phyloP scores from a whole-genome alignment of 345 rosid species.

The Clarkia xantiana region DNA sequence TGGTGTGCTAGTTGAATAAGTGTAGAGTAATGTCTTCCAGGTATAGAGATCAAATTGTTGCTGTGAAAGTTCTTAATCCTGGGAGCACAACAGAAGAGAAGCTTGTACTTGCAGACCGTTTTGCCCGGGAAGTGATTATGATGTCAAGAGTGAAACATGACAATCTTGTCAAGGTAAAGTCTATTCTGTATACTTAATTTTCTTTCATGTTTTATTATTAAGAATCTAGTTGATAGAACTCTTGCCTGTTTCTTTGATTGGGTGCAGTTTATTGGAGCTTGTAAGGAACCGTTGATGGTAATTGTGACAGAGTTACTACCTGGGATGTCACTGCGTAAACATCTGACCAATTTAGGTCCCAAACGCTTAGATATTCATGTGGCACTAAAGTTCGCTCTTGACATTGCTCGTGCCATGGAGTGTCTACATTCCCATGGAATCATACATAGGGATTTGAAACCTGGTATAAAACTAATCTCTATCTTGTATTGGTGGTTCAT shows the following conservation, averaged over 20 bases:
- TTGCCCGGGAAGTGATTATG: constrained; percentile 90
- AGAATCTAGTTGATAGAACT: not conserved
- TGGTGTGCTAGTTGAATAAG: constrained; percentile 24
- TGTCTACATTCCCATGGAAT: constrained; percentile 95
- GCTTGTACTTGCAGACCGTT: constrained; percentile 54
- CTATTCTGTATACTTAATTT: not conserved
- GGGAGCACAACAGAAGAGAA: constrained; percentile 61
- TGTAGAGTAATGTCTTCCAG: constrained; percentile 35
- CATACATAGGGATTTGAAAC: constrained; percentile 94
- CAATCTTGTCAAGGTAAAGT: constrained; percentile 68
- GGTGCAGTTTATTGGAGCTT: constrained; percentile 82
- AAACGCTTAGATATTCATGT: constrained; percentile 33
- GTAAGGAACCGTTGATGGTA: constrained; percentile 77
- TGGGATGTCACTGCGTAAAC: constrained; percentile 88
- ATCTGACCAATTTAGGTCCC: constrained; percentile 57
- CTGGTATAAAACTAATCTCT: constrained; percentile 30
- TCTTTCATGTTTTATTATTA: not conserved
- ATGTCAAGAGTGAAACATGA: constrained; percentile 86
- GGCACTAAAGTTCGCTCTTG: constrained; percentile 60
- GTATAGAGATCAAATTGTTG: constrained; percentile 64
- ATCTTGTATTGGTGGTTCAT: not conserved
- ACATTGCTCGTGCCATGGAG: constrained; percentile 81
- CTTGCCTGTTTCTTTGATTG: not conserved
- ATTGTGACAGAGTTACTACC: constrained; percentile 89
- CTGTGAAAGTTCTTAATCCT: constrained; percentile 63